Conservation (phyloP, 2,329 filamentous ascomycete species). For the Paecilomyces fulvus region DNA sequence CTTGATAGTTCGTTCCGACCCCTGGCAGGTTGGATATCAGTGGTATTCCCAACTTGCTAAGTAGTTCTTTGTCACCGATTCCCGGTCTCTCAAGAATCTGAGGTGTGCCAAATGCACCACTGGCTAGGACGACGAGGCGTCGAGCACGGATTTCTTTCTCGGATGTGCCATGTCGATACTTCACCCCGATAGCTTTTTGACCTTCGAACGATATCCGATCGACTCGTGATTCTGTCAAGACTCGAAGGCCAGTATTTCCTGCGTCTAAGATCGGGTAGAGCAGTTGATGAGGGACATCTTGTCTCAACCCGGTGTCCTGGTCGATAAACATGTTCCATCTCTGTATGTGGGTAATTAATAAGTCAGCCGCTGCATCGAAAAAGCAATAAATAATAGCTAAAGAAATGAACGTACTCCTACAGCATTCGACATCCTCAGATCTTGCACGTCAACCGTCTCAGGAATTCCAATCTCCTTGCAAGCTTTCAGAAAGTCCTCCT, state of each 20-base stretch:
- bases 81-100: slow-evolving; percentile 51
- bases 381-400: not conserved
- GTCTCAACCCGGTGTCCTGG: slow-evolving; percentile 8
- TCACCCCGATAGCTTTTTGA: slow-evolving; percentile 50
- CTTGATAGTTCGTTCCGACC: slow-evolving; percentile 43
- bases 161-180: slow-evolving; percentile 36
- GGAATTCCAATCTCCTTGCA: slow-evolving; percentile 7
- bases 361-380: not conserved
- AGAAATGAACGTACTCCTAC: slow-evolving; percentile 5
- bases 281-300: slow-evolving; percentile 11
- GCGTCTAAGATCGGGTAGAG: slow-evolving; percentile 10
- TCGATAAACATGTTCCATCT: slow-evolving; percentile 12
- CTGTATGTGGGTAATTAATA: not conserved
- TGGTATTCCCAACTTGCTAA: slow-evolving; percentile 35
- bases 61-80: not conserved
- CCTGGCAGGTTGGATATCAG: slow-evolving; percentile 42
- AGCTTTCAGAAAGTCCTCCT: slow-evolving; percentile 9
- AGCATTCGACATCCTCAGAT: slow-evolving; percentile 9
- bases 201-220: slow-evolving; percentile 47
- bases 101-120: slow-evolving; percentile 37
- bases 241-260: slow-evolving; percentile 36
- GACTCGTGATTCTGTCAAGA: slow-evolving; percentile 51
- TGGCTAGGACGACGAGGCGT: slow-evolving; percentile 46
- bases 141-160: slow-evolving; percentile 42
- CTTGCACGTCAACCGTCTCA: slow-evolving; percentile 6